Conservation (phyloP, 2,329 filamentous ascomycete genomes). For the Aspergillus ibericus region DNA sequence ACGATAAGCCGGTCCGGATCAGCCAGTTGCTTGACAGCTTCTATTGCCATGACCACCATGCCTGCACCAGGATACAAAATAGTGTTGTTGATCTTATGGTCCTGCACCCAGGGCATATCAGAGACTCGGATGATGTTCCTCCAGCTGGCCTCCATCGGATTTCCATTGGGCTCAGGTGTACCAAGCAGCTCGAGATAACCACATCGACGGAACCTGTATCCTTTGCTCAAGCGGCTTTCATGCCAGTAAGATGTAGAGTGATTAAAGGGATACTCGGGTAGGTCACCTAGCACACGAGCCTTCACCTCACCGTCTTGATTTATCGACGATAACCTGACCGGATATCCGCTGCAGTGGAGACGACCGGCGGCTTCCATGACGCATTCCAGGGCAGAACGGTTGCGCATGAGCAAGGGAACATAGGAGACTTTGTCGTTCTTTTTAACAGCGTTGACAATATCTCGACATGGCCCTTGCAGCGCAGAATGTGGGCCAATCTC, state of each 20-base stretch:
- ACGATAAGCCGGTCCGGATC: neutral
- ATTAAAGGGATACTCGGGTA: conserved; percentile 19
- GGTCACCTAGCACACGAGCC: conserved; percentile 5
- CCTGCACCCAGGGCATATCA: conserved; percentile 43
- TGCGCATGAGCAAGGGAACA: neutral
- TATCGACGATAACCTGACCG: neutral
- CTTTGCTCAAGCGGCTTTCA: conserved; percentile 4
- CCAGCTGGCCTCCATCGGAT: conserved; percentile 38
- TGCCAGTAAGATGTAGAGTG: conserved; percentile 11
- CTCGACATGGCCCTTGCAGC: conserved; percentile 13
- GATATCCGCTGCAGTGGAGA: neutral
- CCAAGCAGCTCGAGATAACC: conserved; percentile 19
- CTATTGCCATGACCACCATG: conserved; percentile 20
- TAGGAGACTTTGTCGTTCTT: neutral
- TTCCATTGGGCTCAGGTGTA: conserved; percentile 13
- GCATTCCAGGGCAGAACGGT: neutral
- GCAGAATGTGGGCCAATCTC: conserved; percentile 25
- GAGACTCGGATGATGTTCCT: conserved; percentile 43
- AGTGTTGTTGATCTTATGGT: conserved; percentile 38
- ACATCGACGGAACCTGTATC: neutral
- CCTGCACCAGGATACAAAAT: conserved; percentile 22
- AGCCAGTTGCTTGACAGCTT: conserved; percentile 16
- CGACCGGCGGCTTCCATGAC: neutral
- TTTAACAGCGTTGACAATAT: conserved; percentile 5
- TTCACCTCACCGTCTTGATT: neutral